Base-by-base conservation (phyloP, 2,329 filamentous ascomycete species). In the Hymenoscyphus fraxineus region DNA sequence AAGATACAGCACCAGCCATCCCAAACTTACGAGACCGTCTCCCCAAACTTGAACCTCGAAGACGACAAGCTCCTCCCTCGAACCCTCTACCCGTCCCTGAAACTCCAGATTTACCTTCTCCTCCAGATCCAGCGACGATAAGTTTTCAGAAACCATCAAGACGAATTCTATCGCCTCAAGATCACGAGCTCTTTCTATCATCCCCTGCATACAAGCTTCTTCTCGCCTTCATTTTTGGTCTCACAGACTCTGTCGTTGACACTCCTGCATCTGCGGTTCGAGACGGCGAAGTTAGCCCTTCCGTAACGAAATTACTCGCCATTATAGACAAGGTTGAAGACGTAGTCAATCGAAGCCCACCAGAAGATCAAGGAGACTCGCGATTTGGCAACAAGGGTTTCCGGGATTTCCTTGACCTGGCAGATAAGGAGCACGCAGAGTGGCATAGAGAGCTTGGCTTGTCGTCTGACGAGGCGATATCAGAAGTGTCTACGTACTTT, bases 381-480 rank as follows among this genome's bases (percentile, higher is more conserved):
- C 85, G 95, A 32, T 99, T 99, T 76, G 96, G 95, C 58, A 99
- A 99, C 78, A 93, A 93, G 70, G 87, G 90, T 1, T 99, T 99
- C 78, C 87, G 92, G 59, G 83, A 85, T 64, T 93, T 96, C 73
- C 83, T 97, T 63, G 90, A 92, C 75, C 79, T 90, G 19, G 83
- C 83, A 69, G 82, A 82, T 27, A 83, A 82, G 67, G 80, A 82
- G 58, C 73, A 76, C 61, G 70, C 75, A 2, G 76, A 73, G 47
- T 94, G 91, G 90, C 91, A 94, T 74, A 74, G 78, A 40, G 75
- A 77, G 56, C 81, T 93, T 1, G 85, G 84, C 5, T 66, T 91
- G 9, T 73, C 76, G 1, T 76, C 81, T 16, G 66, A 77, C 2
- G 77, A 77, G 0, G 89, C 89, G 15, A 81, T 89, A 58, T 78